phyloP scores from a whole-genome alignment of 768 basidiomycete species.

The Russula sp. region DNA sequence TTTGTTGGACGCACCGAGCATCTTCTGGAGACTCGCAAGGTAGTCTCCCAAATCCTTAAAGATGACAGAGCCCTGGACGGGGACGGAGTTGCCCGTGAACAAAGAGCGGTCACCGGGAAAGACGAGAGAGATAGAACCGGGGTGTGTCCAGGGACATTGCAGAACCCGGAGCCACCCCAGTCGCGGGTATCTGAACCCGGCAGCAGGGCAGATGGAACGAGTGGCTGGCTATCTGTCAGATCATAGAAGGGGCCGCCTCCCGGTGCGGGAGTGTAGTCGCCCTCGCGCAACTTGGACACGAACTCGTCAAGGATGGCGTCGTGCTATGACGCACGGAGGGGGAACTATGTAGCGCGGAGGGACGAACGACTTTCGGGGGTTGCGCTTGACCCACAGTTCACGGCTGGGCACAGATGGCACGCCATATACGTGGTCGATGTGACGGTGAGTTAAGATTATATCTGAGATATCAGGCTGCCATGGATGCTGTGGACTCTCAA shows the following conservation, averaged over 20 bases:
- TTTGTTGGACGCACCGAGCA: constrained; percentile 40
- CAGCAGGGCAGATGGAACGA: constrained; percentile 39
- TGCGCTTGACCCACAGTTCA: constrained; percentile 55
- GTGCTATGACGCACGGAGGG: constrained; percentile 36
- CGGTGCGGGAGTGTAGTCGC: constrained; percentile 46
- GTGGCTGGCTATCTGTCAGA: constrained; percentile 52
- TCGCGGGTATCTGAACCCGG: constrained; percentile 20
- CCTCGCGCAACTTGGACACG: constrained; percentile 43
- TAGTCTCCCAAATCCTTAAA: constrained; percentile 82
- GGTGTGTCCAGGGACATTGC: constrained; percentile 90
- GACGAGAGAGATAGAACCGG: constrained; percentile 76
- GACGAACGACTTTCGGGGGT: constrained; percentile 43
- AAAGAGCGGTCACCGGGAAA: constrained; percentile 70
- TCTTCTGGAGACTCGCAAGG: constrained; percentile 56
- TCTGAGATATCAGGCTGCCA: constrained; percentile 67
- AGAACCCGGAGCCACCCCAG: constrained; percentile 57
- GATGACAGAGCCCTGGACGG: constrained; percentile 86
- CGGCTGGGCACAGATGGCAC: constrained; percentile 61
- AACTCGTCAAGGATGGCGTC: constrained; percentile 44
- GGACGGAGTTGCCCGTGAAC: constrained; percentile 87
- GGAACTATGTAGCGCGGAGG: constrained; percentile 77
- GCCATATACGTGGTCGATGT: constrained; percentile 82
- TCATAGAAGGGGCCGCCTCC: constrained; percentile 52
- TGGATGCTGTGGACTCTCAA: constrained; percentile 40
- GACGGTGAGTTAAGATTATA: constrained; percentile 89